Conservation (phyloP, 2,329 filamentous ascomycete species). For the Diplodia seriata region DNA sequence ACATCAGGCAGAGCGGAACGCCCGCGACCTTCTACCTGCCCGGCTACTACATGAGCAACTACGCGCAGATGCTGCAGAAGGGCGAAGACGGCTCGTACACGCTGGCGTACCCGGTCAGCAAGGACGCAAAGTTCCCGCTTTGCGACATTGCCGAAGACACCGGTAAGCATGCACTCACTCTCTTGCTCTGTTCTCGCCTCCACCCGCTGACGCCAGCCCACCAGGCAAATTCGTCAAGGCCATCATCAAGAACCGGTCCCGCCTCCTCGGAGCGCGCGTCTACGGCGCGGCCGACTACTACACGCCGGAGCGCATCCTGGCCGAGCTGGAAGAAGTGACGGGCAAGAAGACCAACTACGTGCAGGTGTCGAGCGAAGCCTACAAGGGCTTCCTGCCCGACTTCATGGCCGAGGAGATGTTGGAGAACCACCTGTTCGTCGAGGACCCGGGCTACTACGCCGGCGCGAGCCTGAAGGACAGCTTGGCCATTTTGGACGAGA, state of each 20-base stretch:
- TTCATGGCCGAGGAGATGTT: conserved; percentile 57
- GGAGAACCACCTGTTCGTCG: conserved; percentile 61
- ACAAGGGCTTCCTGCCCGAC: conserved; percentile 50
- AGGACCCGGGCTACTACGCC: conserved; percentile 61
- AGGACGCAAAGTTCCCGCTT: conserved; percentile 32
- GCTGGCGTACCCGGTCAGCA: conserved; percentile 26
- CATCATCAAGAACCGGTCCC: conserved; percentile 43
- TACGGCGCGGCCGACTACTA: conserved; percentile 50
- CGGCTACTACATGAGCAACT: conserved; percentile 38
- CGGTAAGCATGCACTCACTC: conserved; percentile 19
- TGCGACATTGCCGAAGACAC: conserved; percentile 34
- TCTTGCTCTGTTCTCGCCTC: background rate
- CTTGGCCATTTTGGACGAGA: conserved; percentile 43
- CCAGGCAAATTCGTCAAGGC: conserved; percentile 37
- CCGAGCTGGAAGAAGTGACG: conserved; percentile 48
- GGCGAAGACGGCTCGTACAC: conserved; percentile 20
- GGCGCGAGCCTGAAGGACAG: conserved; percentile 53
- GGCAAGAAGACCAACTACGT: conserved; percentile 45
- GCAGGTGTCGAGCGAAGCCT: conserved; percentile 52
- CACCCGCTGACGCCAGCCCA: too few relatives aligned
- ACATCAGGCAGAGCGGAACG: conserved; percentile 35
- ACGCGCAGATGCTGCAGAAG: background rate
- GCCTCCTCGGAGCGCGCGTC: conserved; percentile 53
- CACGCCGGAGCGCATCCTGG: conserved; percentile 38
- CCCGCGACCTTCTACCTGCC: conserved; percentile 38